Base-by-base conservation (phyloP, 169 alveolate species). In the Eimeria praecox region DNA sequence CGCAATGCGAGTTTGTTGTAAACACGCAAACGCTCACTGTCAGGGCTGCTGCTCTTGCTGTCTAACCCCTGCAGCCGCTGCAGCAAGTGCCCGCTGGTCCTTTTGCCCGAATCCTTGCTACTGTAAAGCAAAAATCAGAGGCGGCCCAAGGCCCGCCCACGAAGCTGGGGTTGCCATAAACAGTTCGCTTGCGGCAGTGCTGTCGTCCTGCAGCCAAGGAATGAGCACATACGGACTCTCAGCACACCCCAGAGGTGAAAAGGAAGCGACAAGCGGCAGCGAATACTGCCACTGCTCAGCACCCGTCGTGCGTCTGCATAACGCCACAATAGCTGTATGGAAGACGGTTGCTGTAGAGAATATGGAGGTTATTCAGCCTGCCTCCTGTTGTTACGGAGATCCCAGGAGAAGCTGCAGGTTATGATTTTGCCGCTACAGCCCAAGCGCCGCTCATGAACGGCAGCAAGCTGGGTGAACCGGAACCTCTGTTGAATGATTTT, bases 391-490 rank as follows among this genome's bases (percentile, higher is more conserved):
- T 56, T 33, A 49, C 3, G 40, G 24, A 46, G 24, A 49, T n/a
- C 14, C 24, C 62, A 10, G 30, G 42, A 44, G 88, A 38, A 35
- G 20, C 66, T 27, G 69, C 44, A 64, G 27, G 40, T 12, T 8
- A 52, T 46, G 91, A 27, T 30, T n/a, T 22, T 33, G 77, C 91
- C 66, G 91, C 91, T 52, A 77, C 77, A 54, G 24, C 56, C 69
- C 44, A 12, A 10, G 75, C 3, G 92, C 54, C 78, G 22, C 59
- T 35, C 62, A 87, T 40, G 59, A 64, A 33, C 40, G 6, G 27
- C 35, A 33, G 54, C 77, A 38, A 38, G 54, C 20, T 73, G 66
- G 44, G 30, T 46, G 40, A 46, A 42, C 35, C n/a, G 66, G 2
- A 83, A 22, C 44, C 77, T 46, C 20, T 18, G 91, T 54, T 18